Conservation (phyloP, 2,329 filamentous ascomycete genomes). For the Trichoderma afroharzianum region DNA sequence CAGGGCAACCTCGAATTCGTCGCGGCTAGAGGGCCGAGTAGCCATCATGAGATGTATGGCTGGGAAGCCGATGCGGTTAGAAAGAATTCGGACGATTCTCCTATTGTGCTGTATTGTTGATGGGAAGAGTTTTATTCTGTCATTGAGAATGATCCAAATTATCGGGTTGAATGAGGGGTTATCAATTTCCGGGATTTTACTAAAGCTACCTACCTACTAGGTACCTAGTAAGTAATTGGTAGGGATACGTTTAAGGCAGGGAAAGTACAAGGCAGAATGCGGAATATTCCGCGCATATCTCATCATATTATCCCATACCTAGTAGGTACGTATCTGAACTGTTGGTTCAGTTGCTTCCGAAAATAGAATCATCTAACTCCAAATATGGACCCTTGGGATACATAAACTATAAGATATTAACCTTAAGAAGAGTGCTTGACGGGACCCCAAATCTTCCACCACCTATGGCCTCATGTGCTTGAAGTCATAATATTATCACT, state of each 20-base stretch:
- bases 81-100: neutral
- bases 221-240: too few relatives aligned
- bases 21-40: neutral
- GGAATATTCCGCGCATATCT: too few relatives aligned
- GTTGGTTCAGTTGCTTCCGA: neutral
- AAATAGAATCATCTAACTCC: neutral
- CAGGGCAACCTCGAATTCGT: neutral
- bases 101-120: neutral
- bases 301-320: too few relatives aligned
- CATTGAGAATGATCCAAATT: neutral
- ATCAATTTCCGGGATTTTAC: neutral
- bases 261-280: too few relatives aligned
- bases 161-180: neutral
- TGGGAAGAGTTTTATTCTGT: neutral
- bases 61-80: neutral
- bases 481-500: neutral
- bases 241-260: neutral
- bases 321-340: neutral
- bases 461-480: conserved; percentile 28
- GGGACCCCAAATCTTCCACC: neutral
- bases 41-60: neutral
- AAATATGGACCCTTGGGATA: neutral
- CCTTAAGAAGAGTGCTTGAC: neutral
- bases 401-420: neutral
- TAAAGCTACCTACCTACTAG: neutral